Evolutionary conservation across 495 filamentous ascomycete species (phyloP).

Genomic region (Choiromyces venosus): DNA sequence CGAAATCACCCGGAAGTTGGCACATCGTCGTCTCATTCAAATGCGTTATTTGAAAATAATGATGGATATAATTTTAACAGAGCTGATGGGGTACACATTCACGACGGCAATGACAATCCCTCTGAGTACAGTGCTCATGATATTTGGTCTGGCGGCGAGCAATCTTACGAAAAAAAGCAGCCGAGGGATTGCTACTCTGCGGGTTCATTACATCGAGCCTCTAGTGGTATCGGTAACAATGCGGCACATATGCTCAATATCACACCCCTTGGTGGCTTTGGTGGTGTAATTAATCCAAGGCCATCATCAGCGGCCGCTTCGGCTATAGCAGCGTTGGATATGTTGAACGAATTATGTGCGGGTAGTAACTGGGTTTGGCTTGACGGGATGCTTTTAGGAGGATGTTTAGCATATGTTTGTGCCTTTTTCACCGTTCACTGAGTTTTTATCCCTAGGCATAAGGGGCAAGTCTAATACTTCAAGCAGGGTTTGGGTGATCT

Average conservation of each 20-base stretch:
- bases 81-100: slow-evolving; percentile 19
- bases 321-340: slow-evolving; percentile 68
- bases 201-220: slow-evolving; percentile 25
- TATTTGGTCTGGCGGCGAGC: slow-evolving; percentile 17
- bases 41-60: slow-evolving; percentile 20
- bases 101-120: slow-evolving; percentile 18
- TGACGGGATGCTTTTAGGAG: slow-evolving; percentile 88
- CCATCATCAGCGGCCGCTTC: slow-evolving; percentile 41
- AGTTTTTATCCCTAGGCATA: background rate
- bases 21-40: slow-evolving; percentile 38
- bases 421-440: slow-evolving; percentile 5
- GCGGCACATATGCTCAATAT: slow-evolving; percentile 33
- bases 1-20: slow-evolving; percentile 27
- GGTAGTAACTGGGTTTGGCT: slow-evolving; percentile 91
- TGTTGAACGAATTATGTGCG: slow-evolving; percentile 72
- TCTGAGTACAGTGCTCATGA: slow-evolving; percentile 11
- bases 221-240: slow-evolving; percentile 23
- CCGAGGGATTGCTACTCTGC: slow-evolving; percentile 27
- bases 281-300: slow-evolving; percentile 13
- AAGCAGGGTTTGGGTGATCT: slow-evolving; percentile 66
- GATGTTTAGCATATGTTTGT: slow-evolving; percentile 78
- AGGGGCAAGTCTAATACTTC: slow-evolving; percentile 17
- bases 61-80: slow-evolving; percentile 20
- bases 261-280: slow-evolving; percentile 28
- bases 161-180: slow-evolving; percentile 24